These are phyloP conservation scores for Dipodascopsis tothii DNA, from an alignment of 805 yeast species.

Conservation along the genomic window DNA sequence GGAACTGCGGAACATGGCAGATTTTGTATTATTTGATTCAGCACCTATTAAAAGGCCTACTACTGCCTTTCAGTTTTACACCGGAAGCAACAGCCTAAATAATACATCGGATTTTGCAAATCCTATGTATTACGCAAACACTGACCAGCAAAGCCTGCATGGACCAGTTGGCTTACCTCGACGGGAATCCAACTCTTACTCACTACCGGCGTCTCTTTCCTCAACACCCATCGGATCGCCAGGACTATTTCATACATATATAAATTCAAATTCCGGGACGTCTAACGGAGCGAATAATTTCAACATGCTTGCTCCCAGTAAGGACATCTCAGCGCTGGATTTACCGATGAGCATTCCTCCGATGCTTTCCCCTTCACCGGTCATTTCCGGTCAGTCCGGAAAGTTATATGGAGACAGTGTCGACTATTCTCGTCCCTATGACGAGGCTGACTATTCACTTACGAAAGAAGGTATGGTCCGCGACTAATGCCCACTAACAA, in stretches of 20 bases:
- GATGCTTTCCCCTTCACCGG: neutral
- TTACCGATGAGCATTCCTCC: neutral
- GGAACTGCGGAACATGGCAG: slow-evolving; percentile 15
- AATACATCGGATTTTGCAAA: neutral
- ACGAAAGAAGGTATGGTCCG: neutral
- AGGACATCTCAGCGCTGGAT: neutral
- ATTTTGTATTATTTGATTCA: slow-evolving; percentile 20
- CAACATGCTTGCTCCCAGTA: neutral
- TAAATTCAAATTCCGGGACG: too few relatives aligned
- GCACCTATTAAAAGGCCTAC: slow-evolving; percentile 15
- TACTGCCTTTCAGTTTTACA: slow-evolving; percentile 8
- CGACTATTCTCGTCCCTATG: neutral
- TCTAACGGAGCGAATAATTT: too few relatives aligned
- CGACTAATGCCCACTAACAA: neutral
- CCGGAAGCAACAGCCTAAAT: neutral
- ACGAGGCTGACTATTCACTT: neutral
- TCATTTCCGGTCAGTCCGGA: neutral
- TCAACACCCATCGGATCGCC: slow-evolving; percentile 11
- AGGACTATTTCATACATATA: neutral
- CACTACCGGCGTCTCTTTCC: slow-evolving; percentile 20
- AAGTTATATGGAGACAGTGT: neutral
- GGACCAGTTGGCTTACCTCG: slow-evolving; percentile 4
- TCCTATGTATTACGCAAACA: neutral
- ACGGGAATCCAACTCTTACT: slow-evolving; percentile 17
- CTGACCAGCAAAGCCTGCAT: neutral